Percentiles rank a stretch among this genome's conserved stretches.
These are phyloP conservation scores for Colletotrichum brevisporum DNA, from an alignment of 2,329 filamentous ascomycete genomes.

Conservation along the genomic window DNA sequence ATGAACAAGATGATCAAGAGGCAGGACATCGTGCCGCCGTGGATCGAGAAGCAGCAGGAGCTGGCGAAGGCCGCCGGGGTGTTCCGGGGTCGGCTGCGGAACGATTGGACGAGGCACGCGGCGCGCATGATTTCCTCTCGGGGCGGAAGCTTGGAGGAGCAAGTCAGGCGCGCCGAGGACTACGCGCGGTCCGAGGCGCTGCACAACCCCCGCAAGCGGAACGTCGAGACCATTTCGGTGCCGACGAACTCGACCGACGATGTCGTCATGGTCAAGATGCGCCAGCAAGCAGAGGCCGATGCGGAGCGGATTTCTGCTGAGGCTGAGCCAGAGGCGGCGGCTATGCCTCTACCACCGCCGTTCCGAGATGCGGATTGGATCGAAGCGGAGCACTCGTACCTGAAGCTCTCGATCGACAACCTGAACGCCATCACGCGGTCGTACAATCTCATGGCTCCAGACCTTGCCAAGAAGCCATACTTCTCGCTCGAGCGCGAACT, in stretches of 20 bases:
- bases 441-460: slow-evolving; percentile 96
- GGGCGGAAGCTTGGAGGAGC: slow-evolving; percentile 81
- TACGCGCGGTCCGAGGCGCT: slow-evolving; percentile 82
- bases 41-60: slow-evolving; percentile 99
- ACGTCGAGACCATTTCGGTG: slow-evolving; percentile 62
- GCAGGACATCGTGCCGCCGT: slow-evolving; percentile 95
- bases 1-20: slow-evolving; percentile 99
- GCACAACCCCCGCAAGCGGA: slow-evolving; percentile 69
- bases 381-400: slow-evolving; percentile 79
- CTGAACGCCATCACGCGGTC: slow-evolving; percentile 86
- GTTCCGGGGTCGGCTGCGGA: slow-evolving; percentile 82
- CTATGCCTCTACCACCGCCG: slow-evolving; percentile 63
- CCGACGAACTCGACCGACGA: slow-evolving; percentile 64
- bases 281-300: slow-evolving; percentile 46
- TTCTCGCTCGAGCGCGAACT: slow-evolving; percentile 88
- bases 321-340: slow-evolving; percentile 1
- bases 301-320: slow-evolving; percentile 19
- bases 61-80: slow-evolving; percentile 76
- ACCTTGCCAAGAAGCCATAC: slow-evolving; percentile 93
- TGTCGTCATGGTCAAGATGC: slow-evolving; percentile 62
- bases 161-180: slow-evolving; percentile 78
- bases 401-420: slow-evolving; percentile 80
- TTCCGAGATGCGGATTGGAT: slow-evolving; percentile 88
- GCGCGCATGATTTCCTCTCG: slow-evolving; percentile 82
- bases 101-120: slow-evolving; percentile 88